A percentile compares a stretch with the other conserved stretches of the same genome.
phyloP scores from a whole-genome alignment of 352 stramenopile genomes.

The Phytophthora foliorum region DNA sequence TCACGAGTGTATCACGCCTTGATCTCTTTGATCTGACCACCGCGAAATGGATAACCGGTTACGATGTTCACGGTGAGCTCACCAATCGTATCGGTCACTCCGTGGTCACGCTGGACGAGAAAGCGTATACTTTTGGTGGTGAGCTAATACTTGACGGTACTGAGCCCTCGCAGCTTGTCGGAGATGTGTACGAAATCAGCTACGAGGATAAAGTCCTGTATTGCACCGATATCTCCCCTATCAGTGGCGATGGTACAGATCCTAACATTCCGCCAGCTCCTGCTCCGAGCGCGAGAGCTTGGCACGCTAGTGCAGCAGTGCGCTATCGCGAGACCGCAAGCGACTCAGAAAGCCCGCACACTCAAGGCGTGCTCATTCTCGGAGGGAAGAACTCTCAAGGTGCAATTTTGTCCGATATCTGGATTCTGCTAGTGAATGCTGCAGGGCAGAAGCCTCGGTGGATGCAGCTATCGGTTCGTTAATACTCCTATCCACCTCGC shows the following conservation, averaged over 20 bases:
- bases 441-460: conserved; percentile 37
- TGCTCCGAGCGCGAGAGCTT: conserved; percentile 43
- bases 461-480: conserved; percentile 49
- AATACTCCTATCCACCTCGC: background rate
- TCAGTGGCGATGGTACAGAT: conserved; percentile 21
- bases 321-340: conserved; percentile 25
- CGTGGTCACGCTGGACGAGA: conserved; percentile 47
- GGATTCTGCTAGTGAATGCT: conserved; percentile 48
- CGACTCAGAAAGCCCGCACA: conserved; percentile 14
- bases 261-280: conserved; percentile 14
- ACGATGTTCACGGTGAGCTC: conserved; percentile 67
- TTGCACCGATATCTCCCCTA: conserved; percentile 45
- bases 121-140: conserved; percentile 69
- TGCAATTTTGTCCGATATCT: conserved; percentile 53
- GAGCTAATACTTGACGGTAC: conserved; percentile 33
- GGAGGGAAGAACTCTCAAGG: conserved; percentile 52
- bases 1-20: conserved; percentile 41
- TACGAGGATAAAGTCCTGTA: conserved; percentile 49
- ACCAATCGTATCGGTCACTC: conserved; percentile 64
- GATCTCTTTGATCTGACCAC: conserved; percentile 70
- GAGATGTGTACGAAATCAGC: conserved; percentile 56
- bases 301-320: conserved; percentile 51
- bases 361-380: conserved; percentile 54
- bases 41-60: conserved; percentile 61
- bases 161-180: conserved; percentile 23